phyloP scores from a whole-genome alignment of 345 rosid genomes.

The Trapa incisa region DNA sequence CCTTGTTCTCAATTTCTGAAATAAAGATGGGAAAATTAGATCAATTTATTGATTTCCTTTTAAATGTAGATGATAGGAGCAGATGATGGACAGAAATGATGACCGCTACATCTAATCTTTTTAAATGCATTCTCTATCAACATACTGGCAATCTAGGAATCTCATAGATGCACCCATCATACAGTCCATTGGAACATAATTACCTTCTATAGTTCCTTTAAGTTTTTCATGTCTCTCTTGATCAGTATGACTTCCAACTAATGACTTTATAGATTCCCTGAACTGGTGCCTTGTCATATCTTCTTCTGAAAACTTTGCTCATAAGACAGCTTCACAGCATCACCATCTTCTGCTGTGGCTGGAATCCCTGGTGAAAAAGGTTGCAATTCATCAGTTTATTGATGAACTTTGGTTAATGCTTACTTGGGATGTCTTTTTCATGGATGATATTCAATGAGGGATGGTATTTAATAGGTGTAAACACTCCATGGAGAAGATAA shows the following conservation, averaged over 20 bases:
- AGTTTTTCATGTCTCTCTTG: constrained; percentile 56
- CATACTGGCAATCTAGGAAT: not conserved
- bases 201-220: constrained; percentile 69
- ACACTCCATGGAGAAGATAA: not conserved
- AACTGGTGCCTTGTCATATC: constrained; percentile 49
- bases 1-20: constrained; percentile 73
- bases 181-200: not conserved
- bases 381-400: not conserved
- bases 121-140: not conserved
- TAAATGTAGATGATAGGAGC: too few species aligned
- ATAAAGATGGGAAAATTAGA: not conserved
- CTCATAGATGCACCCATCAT: too few species aligned
- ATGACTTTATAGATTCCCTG: constrained; percentile 57
- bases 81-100: not conserved
- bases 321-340: not conserved
- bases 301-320: constrained; percentile 9
- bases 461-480: not conserved
- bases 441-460: not conserved
- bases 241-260: constrained; percentile 61
- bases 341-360: constrained; percentile 18
- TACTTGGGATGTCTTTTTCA: too few species aligned
- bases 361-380: constrained; percentile 8
- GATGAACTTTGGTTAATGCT: not conserved
- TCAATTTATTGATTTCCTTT: too few species aligned
- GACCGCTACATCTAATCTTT: not conserved